These are phyloP conservation scores for Spencermartinsiella europaea DNA, from an alignment of 805 yeast species.

Conservation along the genomic window DNA sequence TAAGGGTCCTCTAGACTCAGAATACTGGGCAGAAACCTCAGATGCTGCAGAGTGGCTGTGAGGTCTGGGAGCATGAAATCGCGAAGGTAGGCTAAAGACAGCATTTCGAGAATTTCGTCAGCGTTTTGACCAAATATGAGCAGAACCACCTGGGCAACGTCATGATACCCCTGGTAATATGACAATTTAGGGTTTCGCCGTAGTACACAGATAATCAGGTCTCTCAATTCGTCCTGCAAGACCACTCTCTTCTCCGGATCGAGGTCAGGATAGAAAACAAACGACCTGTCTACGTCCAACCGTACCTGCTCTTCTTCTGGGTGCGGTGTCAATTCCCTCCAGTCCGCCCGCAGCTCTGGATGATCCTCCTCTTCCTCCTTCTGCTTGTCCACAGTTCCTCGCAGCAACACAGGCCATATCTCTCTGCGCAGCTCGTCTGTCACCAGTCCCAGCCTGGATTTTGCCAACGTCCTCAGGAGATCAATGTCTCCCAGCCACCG, in stretches of 20 bases:
- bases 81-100: slow-evolving; percentile 60
- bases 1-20: slow-evolving; percentile 45
- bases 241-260: slow-evolving; percentile 5
- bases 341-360: not conserved
- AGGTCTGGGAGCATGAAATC: slow-evolving; percentile 81
- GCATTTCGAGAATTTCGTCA: slow-evolving; percentile 42
- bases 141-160: slow-evolving; percentile 64
- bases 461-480: slow-evolving; percentile 34
- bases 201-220: slow-evolving; percentile 49
- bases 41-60: slow-evolving; percentile 58
- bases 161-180: slow-evolving; percentile 94
- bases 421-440: slow-evolving; percentile 37
- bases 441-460: slow-evolving; percentile 46
- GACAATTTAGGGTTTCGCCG: slow-evolving; percentile 55
- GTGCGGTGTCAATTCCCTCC: slow-evolving; percentile 33
- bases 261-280: slow-evolving; percentile 38
- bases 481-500: slow-evolving; percentile 27
- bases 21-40: slow-evolving; percentile 61
- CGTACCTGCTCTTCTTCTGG: slow-evolving; percentile 76
- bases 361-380: not conserved
- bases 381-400: not conserved
- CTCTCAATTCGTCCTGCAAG: slow-evolving; percentile 39
- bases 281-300: slow-evolving; percentile 73
- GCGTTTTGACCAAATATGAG: slow-evolving; percentile 40
- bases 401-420: slow-evolving; percentile 50